Evolutionary conservation across 331 rosid species (phyloP).

Genomic region (Quercus tomentella): DNA sequence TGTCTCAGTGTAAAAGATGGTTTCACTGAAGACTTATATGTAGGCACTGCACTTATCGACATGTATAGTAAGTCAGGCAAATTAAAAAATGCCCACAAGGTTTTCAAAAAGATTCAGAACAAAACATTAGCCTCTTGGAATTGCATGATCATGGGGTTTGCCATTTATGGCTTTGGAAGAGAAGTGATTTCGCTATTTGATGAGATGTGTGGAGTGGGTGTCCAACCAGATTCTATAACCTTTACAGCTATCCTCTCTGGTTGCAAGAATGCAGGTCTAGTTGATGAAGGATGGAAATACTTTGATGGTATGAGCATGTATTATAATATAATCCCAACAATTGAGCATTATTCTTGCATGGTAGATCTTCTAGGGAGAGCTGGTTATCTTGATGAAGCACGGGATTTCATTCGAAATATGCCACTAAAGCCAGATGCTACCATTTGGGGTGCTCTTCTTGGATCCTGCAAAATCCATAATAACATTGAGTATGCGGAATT

Average conservation of each 20-base stretch:
- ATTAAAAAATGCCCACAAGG: conserved; percentile 35
- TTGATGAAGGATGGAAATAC: conserved; percentile 63
- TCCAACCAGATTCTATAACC: conserved; percentile 59
- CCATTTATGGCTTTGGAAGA: conserved; percentile 52
- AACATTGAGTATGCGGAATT: conserved; percentile 48
- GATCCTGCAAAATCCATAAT: conserved; percentile 41
- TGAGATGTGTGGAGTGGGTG: conserved; percentile 33
- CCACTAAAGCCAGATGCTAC: conserved; percentile 56
- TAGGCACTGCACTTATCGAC: conserved; percentile 40
- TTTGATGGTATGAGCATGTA: conserved; percentile 56
- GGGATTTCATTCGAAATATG: conserved; percentile 55
- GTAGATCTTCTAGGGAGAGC: conserved; percentile 74
- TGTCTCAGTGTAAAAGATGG: conserved; percentile 36
- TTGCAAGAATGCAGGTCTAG: conserved; percentile 71
- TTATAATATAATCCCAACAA: conserved; percentile 45
- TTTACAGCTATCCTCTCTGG: conserved; percentile 65
- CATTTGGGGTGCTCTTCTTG: conserved; percentile 68
- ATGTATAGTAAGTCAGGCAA: conserved; percentile 65
- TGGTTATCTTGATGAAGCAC: conserved; percentile 73
- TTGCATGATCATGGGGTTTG: conserved; percentile 74
- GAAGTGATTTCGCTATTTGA: conserved; percentile 48
- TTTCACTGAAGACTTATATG: conserved; percentile 38
- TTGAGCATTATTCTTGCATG: conserved; percentile 80
- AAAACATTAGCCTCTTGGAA: conserved; percentile 73
- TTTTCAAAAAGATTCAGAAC: conserved; percentile 46